A percentile compares a stretch with the other conserved stretches of the same genome.
These are phyloP conservation scores for Pyrenula aspistea DNA, from an alignment of 495 filamentous ascomycete species.

Conservation along the genomic window DNA sequence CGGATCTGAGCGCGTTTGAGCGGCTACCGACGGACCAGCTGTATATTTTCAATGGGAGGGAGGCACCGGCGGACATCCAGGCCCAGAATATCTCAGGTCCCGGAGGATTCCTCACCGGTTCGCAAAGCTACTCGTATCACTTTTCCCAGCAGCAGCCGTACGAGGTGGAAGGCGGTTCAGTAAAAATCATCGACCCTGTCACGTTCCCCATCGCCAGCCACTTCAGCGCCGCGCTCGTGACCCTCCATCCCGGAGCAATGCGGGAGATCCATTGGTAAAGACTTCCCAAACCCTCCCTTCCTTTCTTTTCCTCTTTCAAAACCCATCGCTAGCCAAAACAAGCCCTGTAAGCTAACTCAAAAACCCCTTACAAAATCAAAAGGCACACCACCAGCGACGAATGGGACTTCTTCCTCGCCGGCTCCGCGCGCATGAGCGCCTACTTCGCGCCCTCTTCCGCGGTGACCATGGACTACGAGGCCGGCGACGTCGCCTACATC, in stretches of 20 bases:
- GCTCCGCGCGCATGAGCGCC: constrained; percentile 43
- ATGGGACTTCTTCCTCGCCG: constrained; percentile 54
- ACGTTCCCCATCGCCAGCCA: constrained; percentile 38
- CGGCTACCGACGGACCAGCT: constrained; percentile 34
- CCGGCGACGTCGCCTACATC: constrained; percentile 51
- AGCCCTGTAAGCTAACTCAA: too few species aligned
- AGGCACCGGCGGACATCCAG: constrained; percentile 33
- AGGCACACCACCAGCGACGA: constrained; percentile 33
- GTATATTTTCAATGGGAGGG: constrained; percentile 46
- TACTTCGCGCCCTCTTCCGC: constrained; percentile 34
- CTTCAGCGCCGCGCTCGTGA: constrained; percentile 34
- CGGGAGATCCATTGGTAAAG: constrained; percentile 60
- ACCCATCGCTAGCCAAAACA: too few species aligned
- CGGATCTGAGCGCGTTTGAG: constrained; percentile 29
- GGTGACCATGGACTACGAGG: constrained; percentile 50
- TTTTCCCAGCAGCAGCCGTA: constrained; percentile 36
- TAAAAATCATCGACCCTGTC: constrained; percentile 42
- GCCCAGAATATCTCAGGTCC: constrained; percentile 39
- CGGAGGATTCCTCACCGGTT: constrained; percentile 31
- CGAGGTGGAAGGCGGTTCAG: constrained; percentile 33
- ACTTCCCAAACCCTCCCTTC: too few species aligned
- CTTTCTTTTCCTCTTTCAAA: too few species aligned
- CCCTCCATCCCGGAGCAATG: constrained; percentile 47
- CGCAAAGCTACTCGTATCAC: constrained; percentile 40
- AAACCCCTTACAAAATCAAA: background rate